phyloP scores from a whole-genome alignment of 2,329 filamentous ascomycete species.

The Cadophora malorum region DNA sequence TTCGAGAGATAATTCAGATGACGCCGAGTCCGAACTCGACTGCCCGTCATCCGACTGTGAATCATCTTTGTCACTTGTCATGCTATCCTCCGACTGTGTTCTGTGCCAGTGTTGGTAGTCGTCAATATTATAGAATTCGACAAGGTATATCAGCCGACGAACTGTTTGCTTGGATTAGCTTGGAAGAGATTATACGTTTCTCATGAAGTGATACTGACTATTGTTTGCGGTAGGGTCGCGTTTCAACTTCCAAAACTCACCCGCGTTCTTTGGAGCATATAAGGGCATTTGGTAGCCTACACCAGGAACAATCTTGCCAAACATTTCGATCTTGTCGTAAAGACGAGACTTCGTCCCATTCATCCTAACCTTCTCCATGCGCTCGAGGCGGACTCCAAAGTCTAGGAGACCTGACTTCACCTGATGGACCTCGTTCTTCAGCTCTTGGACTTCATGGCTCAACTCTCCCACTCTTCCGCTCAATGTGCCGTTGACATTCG shows the following conservation, averaged over 20 bases:
- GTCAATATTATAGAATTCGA: not conserved
- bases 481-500: not conserved
- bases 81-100: not conserved
- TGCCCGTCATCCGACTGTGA: not conserved
- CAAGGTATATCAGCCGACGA: not conserved
- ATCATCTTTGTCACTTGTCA: not conserved
- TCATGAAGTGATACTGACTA: not conserved
- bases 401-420: too few relatives aligned
- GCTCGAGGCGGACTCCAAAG: too few relatives aligned
- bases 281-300: not conserved
- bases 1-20: conserved; percentile 6
- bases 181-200: not conserved
- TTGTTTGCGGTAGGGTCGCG: not conserved
- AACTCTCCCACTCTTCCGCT: not conserved
- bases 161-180: not conserved
- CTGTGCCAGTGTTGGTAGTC: not conserved
- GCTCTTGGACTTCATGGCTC: not conserved
- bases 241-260: not conserved
- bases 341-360: too few relatives aligned
- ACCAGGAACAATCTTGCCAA: too few relatives aligned
- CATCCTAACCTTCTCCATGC: too few relatives aligned
- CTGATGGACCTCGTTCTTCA: not conserved
- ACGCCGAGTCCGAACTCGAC: conserved; percentile 7
- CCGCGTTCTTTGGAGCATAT: not conserved
- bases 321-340: too few relatives aligned